Conservation (phyloP, 2,329 filamentous ascomycete genomes). For the Trichophyton schoenleinii region DNA sequence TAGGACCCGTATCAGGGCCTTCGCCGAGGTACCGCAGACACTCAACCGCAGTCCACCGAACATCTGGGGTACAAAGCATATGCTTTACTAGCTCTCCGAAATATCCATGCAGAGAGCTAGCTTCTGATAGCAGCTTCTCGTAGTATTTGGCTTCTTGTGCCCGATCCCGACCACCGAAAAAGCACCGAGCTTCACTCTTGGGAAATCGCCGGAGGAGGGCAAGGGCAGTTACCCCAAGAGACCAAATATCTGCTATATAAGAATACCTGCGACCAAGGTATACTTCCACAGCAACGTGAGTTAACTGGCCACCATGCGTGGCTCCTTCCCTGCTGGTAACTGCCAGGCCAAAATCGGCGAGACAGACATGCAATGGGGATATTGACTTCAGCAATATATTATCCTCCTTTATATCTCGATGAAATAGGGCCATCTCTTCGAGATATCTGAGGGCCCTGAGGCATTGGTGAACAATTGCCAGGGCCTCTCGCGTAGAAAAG, state of each 20-base stretch:
- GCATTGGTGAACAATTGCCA: neutral
- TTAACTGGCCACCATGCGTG: neutral
- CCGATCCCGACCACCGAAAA: neutral
- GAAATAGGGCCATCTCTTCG: conserved; percentile 1
- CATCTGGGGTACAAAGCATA: neutral
- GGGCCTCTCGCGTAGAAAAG: conserved; percentile 30
- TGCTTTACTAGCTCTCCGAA: neutral
- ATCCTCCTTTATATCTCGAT: conserved; percentile 9
- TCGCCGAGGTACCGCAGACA: neutral
- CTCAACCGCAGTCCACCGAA: neutral
- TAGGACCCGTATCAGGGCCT: neutral
- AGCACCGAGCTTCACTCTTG: neutral
- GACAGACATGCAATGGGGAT: neutral
- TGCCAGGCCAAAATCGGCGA: conserved; percentile 9
- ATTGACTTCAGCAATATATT: conserved; percentile 8
- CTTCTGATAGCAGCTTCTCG: neutral
- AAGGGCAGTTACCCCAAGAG: conserved; percentile 8
- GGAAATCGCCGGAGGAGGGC: neutral
- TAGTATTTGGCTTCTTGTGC: neutral
- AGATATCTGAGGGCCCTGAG: conserved; percentile 6
- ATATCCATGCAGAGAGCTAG: neutral
- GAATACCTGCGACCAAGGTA: neutral
- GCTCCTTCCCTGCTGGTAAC: neutral
- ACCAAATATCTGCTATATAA: conserved; percentile 8
- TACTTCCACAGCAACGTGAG: conserved; percentile 7